These are phyloP conservation scores for Fistulina hepatica DNA, from an alignment of 1,284 basidiomycete species.

Conservation along the genomic window DNA sequence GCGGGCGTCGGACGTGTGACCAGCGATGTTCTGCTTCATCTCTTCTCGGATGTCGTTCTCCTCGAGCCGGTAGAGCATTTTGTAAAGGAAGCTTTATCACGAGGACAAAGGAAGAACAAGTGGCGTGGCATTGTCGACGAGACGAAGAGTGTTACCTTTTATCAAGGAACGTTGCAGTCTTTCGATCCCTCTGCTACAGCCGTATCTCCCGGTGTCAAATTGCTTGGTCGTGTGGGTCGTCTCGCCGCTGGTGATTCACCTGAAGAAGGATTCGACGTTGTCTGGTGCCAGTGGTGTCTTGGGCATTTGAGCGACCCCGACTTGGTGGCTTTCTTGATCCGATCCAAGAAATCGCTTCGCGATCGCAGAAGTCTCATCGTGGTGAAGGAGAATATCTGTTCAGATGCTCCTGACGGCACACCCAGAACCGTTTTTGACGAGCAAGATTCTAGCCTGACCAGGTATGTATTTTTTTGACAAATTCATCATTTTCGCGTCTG, in stretches of 20 bases:
- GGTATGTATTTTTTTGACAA: slow-evolving; percentile 30
- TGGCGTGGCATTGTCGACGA: slow-evolving; percentile 63
- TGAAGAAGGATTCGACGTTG: slow-evolving; percentile 59
- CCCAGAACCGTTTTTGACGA: slow-evolving; percentile 67
- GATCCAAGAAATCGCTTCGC: slow-evolving; percentile 47
- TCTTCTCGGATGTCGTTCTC: slow-evolving; percentile 77
- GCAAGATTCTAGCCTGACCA: slow-evolving; percentile 80
- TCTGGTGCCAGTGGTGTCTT: slow-evolving; percentile 95
- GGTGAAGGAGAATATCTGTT: slow-evolving; percentile 88
- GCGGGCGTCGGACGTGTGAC: slow-evolving; percentile 90
- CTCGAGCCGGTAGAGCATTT: slow-evolving; percentile 80
- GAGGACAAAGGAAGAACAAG: slow-evolving; percentile 28
- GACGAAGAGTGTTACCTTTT: slow-evolving; percentile 71
- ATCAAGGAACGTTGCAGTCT: slow-evolving; percentile 67
- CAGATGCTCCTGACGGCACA: slow-evolving; percentile 40
- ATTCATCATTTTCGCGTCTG: no score
- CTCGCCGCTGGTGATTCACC: slow-evolving; percentile 30
- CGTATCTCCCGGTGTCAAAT: slow-evolving; percentile 28
- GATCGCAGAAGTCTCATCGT: slow-evolving; percentile 54
- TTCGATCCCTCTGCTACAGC: slow-evolving; percentile 55
- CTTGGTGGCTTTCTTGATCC: slow-evolving; percentile 64
- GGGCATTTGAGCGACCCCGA: slow-evolving; percentile 77
- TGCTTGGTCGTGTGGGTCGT: slow-evolving; percentile 51
- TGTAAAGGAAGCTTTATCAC: slow-evolving; percentile 55
- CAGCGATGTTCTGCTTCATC: slow-evolving; percentile 70